Base-by-base conservation (phyloP, 106 monocot species). In the Allium sativum region DNA sequence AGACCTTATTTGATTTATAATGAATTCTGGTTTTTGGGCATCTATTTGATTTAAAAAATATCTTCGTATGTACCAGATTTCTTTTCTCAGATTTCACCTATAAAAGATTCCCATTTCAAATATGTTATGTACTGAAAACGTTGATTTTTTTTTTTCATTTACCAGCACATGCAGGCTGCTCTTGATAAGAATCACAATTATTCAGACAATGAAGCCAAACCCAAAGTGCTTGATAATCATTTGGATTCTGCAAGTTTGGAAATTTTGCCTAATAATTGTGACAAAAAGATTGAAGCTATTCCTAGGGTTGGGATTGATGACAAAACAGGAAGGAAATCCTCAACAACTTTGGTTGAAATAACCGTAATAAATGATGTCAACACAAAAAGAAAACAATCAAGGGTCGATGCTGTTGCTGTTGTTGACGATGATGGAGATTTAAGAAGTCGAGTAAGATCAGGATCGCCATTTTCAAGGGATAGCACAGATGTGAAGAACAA, bases 401-500 rank as follows among this genome's bases (percentile, higher is more conserved):
- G 18, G 64, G 22, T 45, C 41, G 21, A 48, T 16, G 54, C 68
- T 48, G 44, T 8, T 43, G 12, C 7, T 41, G n/a, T 18, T 46
- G 14, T 11, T 21, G 47, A 20, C 45, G 15, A 12, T 45, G 14
- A 10, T 12, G 47, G 45, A 41, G 18, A 59, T 59, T 55, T 55
- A 11, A 70, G 62, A 40, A 71, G 51, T 61, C 55, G 46, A 66
- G 44, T 18, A 9, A 58, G 48, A 20, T 76, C 77, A 13, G 68
- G 62, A 48, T 63, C 77, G 59, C 70, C 73, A 16, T 68, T 54
- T 58, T 68, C 73, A 13, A 46, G 58, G 68, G 77, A 72, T 43
- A 69, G 18, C 52, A 41, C 41, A 31, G 20, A 42, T 13, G 12
- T 12, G 55, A 86, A 82, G 70, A 48, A 73, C 41, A 65, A 21